Evolutionary conservation across 1,284 basidiomycete species (phyloP).

Genomic region (Ganoderma leucocontextum): DNA sequence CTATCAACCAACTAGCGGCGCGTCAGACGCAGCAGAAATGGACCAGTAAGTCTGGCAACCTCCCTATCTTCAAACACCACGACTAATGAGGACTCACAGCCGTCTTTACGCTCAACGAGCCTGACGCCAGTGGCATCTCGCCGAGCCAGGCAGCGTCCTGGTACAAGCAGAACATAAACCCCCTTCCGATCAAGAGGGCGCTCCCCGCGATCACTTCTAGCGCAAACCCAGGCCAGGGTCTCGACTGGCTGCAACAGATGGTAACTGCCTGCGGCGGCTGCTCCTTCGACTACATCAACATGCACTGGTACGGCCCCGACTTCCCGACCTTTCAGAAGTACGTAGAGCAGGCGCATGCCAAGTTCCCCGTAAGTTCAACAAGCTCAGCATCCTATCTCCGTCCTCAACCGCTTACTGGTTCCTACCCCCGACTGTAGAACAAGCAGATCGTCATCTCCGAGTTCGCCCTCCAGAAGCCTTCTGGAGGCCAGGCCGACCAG

Average conservation of each 20-base stretch:
- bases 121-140: constrained; percentile 5
- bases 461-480: constrained; percentile 8
- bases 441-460: constrained; percentile 6
- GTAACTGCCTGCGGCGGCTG: constrained; percentile 4
- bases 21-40: constrained; percentile 12
- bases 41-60: neutral
- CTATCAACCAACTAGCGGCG: constrained; percentile 6
- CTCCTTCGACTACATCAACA: constrained; percentile 10
- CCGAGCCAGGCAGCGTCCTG: constrained; percentile 2
- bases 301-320: constrained; percentile 7
- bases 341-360: neutral
- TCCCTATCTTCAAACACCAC: too few relatives aligned
- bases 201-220: constrained; percentile 7
- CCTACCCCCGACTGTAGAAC: neutral
- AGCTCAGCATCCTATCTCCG: neutral
- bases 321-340: constrained; percentile 7
- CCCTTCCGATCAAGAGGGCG: constrained; percentile 10
- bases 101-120: constrained; percentile 9
- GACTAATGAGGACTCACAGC: neutral
- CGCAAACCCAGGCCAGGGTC: neutral
- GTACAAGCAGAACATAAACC: constrained; percentile 11
- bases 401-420: neutral
- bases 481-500: constrained; percentile 1
- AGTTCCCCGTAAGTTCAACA: constrained; percentile 2
- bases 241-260: constrained; percentile 13